phyloP scores from a whole-genome alignment of 2,329 filamentous ascomycete genomes.

The Penicillium sp. region DNA sequence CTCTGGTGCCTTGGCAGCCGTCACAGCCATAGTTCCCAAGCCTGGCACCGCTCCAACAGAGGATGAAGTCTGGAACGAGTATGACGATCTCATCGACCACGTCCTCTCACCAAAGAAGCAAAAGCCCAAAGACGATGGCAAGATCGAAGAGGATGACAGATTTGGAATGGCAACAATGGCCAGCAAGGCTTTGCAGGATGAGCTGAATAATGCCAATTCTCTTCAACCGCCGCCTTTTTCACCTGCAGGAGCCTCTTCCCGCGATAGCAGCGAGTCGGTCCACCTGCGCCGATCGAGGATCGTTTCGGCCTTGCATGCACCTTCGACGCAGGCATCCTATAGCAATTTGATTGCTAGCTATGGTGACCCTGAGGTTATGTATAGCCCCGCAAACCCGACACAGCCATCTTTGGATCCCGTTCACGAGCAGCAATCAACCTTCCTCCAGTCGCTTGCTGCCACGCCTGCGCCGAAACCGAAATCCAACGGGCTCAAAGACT shows the following conservation, averaged over 20 bases:
- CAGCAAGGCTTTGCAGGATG: slow-evolving; percentile 41
- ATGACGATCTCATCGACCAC: slow-evolving; percentile 82
- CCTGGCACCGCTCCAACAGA: slow-evolving; percentile 66
- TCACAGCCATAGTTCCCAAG: slow-evolving; percentile 67
- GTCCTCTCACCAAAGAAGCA: slow-evolving; percentile 53
- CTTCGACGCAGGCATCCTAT: slow-evolving; percentile 56
- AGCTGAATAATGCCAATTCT: slow-evolving; percentile 27
- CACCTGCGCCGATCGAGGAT: slow-evolving; percentile 54
- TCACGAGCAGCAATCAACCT: slow-evolving; percentile 28
- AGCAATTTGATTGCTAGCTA: slow-evolving; percentile 57
- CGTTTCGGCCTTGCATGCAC: slow-evolving; percentile 52
- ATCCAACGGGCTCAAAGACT: slow-evolving; percentile 34
- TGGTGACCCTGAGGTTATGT: slow-evolving; percentile 35
- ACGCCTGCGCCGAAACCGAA: slow-evolving; percentile 24
- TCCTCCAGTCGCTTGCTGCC: slow-evolving; percentile 29
- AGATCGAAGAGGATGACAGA: slow-evolving; percentile 25
- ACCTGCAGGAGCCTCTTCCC: slow-evolving; percentile 28
- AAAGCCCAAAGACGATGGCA: slow-evolving; percentile 18
- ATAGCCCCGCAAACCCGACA: slow-evolving; percentile 21
- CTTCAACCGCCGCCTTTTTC: slow-evolving; percentile 8
- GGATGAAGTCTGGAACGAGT: slow-evolving; percentile 94
- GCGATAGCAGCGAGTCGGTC: slow-evolving; percentile 37
- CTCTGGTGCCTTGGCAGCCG: slow-evolving; percentile 62
- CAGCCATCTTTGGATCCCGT: slow-evolving; percentile 21
- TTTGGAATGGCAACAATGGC: slow-evolving; percentile 43